Evolutionary conservation across 192 early-diverging fungal genomes (phyloP).

Genomic region (Helicostylum pulchrum): DNA sequence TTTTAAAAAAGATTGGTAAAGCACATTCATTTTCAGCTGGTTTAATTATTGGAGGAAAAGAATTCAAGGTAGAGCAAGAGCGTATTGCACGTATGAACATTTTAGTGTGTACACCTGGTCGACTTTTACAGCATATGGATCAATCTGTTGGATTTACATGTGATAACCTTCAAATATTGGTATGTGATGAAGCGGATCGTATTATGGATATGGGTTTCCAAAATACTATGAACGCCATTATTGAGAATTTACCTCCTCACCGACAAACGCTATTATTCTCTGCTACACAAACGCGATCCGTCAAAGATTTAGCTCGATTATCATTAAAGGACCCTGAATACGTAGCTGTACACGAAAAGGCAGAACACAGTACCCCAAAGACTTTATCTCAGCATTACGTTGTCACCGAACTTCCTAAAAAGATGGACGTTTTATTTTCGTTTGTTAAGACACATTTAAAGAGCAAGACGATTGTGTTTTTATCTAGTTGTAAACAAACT

Average conservation of each 20-base stretch:
- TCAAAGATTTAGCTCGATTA: constrained; percentile 90
- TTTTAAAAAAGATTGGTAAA: constrained; percentile 68
- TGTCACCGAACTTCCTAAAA: constrained; percentile 77
- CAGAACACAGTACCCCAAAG: constrained; percentile 77
- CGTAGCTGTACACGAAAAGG: constrained; percentile 88
- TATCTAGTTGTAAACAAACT: constrained; percentile 96
- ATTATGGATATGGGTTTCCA: constrained; percentile 88
- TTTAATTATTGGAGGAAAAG: constrained; percentile 92
- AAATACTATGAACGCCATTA: constrained; percentile 77
- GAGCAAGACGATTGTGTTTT: constrained; percentile 86
- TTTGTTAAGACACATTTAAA: constrained; percentile 93
- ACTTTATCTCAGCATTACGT: constrained; percentile 85
- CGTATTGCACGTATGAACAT: constrained; percentile 77
- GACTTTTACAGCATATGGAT: constrained; percentile 87
- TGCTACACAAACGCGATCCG: constrained; percentile 95
- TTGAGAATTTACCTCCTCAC: constrained; percentile 76
- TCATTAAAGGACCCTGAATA: constrained; percentile 90
- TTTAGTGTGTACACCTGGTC: constrained; percentile 76
- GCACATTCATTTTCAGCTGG: constrained; percentile 86
- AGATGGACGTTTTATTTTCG: constrained; percentile 94
- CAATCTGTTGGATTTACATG: constrained; percentile 90
- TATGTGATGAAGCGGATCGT: constrained; percentile 83
- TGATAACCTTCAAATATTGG: constrained; percentile 69
- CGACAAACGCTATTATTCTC: constrained; percentile 95
- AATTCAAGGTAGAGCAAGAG: constrained; percentile 77